These are phyloP conservation scores for Auriculariales sp. DNA, from an alignment of 768 basidiomycete genomes.

Conservation along the genomic window DNA sequence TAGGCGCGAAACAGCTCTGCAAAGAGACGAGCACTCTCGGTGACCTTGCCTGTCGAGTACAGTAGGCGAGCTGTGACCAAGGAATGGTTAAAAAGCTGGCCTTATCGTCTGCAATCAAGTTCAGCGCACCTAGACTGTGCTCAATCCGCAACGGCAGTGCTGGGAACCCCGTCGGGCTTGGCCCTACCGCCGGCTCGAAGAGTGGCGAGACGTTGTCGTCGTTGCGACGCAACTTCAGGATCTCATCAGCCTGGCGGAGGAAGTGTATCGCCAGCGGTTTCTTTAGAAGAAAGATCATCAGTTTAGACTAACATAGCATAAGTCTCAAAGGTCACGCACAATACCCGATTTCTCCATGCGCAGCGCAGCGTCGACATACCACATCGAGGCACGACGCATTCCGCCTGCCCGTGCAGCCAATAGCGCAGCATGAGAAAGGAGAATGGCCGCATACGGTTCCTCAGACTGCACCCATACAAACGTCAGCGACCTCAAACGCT, in stretches of 20 bases:
- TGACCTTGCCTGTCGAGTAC: conserved; percentile 80
- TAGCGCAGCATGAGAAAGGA: conserved; percentile 68
- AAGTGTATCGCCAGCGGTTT: conserved; percentile 80
- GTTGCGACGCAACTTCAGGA: conserved; percentile 15
- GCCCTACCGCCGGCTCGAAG: conserved; percentile 64
- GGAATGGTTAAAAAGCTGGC: neutral
- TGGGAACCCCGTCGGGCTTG: conserved; percentile 34
- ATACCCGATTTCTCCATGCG: conserved; percentile 73
- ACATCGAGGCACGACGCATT: conserved; percentile 51
- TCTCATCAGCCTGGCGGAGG: conserved; percentile 50
- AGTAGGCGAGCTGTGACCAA: conserved; percentile 51
- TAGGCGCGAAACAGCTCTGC: conserved; percentile 22
- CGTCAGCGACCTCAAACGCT: no score
- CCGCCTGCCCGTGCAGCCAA: conserved; percentile 44
- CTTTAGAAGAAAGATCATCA: conserved; percentile 22
- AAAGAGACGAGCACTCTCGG: conserved; percentile 72
- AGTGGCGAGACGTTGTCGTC: conserved; percentile 57
- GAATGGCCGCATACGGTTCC: conserved; percentile 65
- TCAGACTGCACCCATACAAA: conserved; percentile 41
- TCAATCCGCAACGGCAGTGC: conserved; percentile 60
- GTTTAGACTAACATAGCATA: neutral
- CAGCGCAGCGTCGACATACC: conserved; percentile 67
- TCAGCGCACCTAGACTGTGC: conserved; percentile 56
- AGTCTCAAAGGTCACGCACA: conserved; percentile 28
- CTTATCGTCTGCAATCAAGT: no score